phyloP scores from a whole-genome alignment of 768 basidiomycete genomes.

The Psilocybe tampanensis region DNA sequence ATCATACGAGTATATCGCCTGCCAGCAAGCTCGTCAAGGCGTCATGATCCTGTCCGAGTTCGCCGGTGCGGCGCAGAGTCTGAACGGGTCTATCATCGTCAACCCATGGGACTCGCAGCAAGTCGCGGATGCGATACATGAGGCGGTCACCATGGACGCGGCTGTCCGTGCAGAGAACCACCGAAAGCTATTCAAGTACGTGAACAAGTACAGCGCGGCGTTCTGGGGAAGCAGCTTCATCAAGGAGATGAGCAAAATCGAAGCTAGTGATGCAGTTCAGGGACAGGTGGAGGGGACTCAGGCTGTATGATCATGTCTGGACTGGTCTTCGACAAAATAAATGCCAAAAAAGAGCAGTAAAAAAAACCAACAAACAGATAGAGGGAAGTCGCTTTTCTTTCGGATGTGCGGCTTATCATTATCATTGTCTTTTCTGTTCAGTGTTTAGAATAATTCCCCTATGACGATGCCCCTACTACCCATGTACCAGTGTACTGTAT shows the following conservation, averaged over 20 bases:
- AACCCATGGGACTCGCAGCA: slow-evolving; percentile 99
- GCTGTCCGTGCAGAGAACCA: slow-evolving; percentile 90
- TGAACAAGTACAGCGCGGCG: slow-evolving; percentile 90
- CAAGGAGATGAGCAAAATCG: slow-evolving; percentile 74
- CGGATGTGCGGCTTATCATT: too few species aligned
- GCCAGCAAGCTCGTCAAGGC: slow-evolving; percentile 90
- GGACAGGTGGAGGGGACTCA: slow-evolving; percentile 35
- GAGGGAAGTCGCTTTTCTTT: too few species aligned
- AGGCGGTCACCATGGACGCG: slow-evolving; percentile 88
- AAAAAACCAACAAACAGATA: too few species aligned
- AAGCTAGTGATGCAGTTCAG: slow-evolving; percentile 41
- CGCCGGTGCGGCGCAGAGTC: slow-evolving; percentile 93
- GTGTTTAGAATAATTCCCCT: too few species aligned
- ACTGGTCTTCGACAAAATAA: too few species aligned
- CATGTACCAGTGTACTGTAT: too few species aligned
- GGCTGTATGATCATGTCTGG: too few species aligned
- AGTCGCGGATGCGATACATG: slow-evolving; percentile 96
- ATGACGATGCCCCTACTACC: too few species aligned
- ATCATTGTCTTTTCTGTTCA: too few species aligned
- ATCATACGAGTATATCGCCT: slow-evolving; percentile 97
- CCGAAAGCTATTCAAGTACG: slow-evolving; percentile 94
- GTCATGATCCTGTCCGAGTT: slow-evolving; percentile 99
- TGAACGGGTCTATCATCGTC: slow-evolving; percentile 96
- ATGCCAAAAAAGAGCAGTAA: too few species aligned
- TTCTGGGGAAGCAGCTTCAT: slow-evolving; percentile 94